These are phyloP conservation scores for Rosa persica DNA, from an alignment of 306 rosid genomes.

Conservation along the genomic window DNA sequence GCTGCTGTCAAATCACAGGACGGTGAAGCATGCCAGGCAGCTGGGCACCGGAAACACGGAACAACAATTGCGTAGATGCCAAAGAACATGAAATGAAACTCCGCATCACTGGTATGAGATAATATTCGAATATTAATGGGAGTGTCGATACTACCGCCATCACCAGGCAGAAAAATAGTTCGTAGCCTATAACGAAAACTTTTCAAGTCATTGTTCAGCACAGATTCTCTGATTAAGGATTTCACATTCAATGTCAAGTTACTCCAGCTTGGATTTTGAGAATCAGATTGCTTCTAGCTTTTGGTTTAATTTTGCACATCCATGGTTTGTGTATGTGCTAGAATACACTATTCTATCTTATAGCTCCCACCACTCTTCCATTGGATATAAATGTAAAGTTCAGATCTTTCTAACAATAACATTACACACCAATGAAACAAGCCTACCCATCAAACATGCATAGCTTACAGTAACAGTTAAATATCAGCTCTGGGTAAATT, in stretches of 20 bases:
- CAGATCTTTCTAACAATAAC: not conserved
- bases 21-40: not conserved
- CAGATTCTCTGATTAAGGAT: not conserved
- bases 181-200: not conserved
- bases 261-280: not conserved
- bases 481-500: constrained; percentile 19
- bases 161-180: not conserved
- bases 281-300: not conserved
- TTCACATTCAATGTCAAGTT: not conserved
- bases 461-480: not conserved
- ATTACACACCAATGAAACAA: not conserved
- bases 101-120: not conserved
- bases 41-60: not conserved
- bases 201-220: not conserved
- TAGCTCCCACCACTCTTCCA: not conserved
- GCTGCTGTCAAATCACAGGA: not conserved
- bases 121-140: not conserved
- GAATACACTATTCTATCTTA: not conserved
- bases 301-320: not conserved
- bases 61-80: not conserved
- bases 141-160: no score
- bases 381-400: not conserved
- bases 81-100: not conserved
- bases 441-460: not conserved
- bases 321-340: not conserved